Conservation (phyloP, 208 protist species). For the Trypanosoma caninum region DNA sequence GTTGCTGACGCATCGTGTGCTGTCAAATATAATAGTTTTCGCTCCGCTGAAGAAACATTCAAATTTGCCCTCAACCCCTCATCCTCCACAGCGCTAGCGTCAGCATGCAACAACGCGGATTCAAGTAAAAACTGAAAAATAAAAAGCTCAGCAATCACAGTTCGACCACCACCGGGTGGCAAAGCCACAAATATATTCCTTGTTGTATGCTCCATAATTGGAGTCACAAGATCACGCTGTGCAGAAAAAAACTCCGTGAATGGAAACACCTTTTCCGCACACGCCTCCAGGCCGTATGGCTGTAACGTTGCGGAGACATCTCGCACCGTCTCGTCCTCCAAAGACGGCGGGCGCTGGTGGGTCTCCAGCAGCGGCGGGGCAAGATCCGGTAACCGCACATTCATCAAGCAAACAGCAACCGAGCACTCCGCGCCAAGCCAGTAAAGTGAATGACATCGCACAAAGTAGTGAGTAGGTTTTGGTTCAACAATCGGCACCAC, state of each 20-base stretch:
- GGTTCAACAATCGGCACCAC: conserved; percentile 98
- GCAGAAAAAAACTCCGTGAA: conserved; percentile 94
- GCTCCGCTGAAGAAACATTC: neutral
- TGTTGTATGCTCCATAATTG: conserved; percentile 92
- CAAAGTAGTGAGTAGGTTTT: conserved; percentile 94
- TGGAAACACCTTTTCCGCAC: conserved; percentile 80
- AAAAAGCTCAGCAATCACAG: conserved; percentile 83
- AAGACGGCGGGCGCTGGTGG: conserved; percentile 53
- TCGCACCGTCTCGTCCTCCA: conserved; percentile 61
- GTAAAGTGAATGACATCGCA: conserved; percentile 87
- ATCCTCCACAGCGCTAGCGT: neutral
- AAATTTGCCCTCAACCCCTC: neutral
- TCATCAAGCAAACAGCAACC: conserved; percentile 93
- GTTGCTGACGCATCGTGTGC: conserved; percentile 57
- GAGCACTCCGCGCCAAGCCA: conserved; percentile 80
- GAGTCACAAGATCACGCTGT: conserved; percentile 93
- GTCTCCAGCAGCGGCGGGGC: conserved; percentile 66
- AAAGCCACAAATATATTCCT: conserved; percentile 95
- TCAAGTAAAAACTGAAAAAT: conserved; percentile 76
- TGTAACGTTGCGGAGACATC: conserved; percentile 71
- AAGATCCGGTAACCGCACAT: conserved; percentile 86
- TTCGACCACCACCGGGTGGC: conserved; percentile 96
- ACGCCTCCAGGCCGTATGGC: conserved; percentile 76
- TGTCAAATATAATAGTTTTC: conserved; percentile 82
- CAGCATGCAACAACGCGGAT: conserved; percentile 23